These are phyloP conservation scores for Darksidea phi DNA, from an alignment of 495 filamentous ascomycete genomes.

Conservation along the genomic window DNA sequence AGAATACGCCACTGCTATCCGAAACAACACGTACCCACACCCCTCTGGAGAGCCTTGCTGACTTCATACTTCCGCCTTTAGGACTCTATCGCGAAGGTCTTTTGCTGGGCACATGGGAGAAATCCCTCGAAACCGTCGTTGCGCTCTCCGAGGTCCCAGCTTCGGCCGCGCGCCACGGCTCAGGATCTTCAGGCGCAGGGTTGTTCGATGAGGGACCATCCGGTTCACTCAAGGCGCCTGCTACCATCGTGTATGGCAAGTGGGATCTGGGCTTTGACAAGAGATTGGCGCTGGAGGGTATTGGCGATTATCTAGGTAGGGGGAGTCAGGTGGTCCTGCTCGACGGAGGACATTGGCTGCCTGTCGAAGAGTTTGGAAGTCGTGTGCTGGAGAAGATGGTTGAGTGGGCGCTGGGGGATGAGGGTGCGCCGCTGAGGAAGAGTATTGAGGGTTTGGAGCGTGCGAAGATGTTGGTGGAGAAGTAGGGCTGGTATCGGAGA, in stretches of 20 bases:
- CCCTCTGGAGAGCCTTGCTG: too few relatives aligned
- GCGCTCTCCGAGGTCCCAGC: slow-evolving; percentile 46
- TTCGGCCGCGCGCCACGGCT: slow-evolving; percentile 21
- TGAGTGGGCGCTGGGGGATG: slow-evolving; percentile 31
- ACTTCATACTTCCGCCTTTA: too few relatives aligned
- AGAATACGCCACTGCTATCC: too few relatives aligned
- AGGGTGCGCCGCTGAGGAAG: slow-evolving; percentile 19
- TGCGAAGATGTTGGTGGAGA: slow-evolving; percentile 28
- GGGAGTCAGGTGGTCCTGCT: slow-evolving; percentile 34
- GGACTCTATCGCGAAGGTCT: slow-evolving; percentile 53
- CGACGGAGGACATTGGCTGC: slow-evolving; percentile 37
- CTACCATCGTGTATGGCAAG: slow-evolving; percentile 56
- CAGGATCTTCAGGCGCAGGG: slow-evolving; percentile 40
- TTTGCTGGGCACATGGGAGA: slow-evolving; percentile 45
- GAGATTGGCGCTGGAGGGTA: slow-evolving; percentile 34
- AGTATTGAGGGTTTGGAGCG: slow-evolving; percentile 1
- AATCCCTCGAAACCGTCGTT: slow-evolving; percentile 51
- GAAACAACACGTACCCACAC: too few relatives aligned
- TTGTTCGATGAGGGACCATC: slow-evolving; percentile 50
- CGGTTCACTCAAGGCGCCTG: slow-evolving; percentile 49
- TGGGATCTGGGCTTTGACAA: slow-evolving; percentile 44
- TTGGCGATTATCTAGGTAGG: slow-evolving; percentile 34
- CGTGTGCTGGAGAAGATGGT: slow-evolving; percentile 26
- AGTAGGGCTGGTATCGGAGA: background rate
- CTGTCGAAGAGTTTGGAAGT: slow-evolving; percentile 24